Percentiles rank a stretch among this genome's conserved stretches.
Evolutionary conservation across 2,329 filamentous ascomycete species (phyloP).

Genomic region (Spiromastix sp.): DNA sequence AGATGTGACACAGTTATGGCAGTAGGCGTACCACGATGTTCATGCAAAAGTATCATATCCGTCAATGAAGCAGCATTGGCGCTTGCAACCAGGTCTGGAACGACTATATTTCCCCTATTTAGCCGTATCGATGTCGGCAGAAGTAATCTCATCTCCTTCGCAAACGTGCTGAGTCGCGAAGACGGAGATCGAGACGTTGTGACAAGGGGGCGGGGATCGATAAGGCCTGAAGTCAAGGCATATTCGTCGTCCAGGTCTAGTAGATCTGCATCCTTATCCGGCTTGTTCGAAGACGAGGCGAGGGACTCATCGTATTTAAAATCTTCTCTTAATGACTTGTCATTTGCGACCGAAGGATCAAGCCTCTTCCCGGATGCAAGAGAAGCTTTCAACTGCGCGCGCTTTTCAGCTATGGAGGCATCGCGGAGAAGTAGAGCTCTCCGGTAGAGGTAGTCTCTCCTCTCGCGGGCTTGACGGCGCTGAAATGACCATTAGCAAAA

Average conservation of each 20-base stretch:
- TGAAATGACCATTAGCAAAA: conserved; percentile 18
- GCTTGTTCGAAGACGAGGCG: conserved; percentile 61
- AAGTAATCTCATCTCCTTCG: conserved; percentile 79
- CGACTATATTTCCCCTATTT: conserved; percentile 82
- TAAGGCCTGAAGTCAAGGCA: conserved; percentile 75
- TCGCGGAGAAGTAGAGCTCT: conserved; percentile 78
- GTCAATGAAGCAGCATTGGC: conserved; percentile 70
- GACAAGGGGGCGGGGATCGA: conserved; percentile 80
- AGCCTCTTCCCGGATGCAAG: conserved; percentile 82
- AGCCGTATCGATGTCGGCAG: conserved; percentile 77
- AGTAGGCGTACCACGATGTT: conserved; percentile 86
- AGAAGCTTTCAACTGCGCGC: conserved; percentile 74
- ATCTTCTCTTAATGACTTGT: conserved; percentile 72
- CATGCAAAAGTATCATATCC: conserved; percentile 80
- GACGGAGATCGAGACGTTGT: conserved; percentile 86
- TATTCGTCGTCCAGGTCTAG: conserved; percentile 87
- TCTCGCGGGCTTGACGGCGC: conserved; percentile 65
- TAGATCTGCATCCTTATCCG: conserved; percentile 53
- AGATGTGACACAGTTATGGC: conserved; percentile 80
- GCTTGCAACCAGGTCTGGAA: conserved; percentile 74
- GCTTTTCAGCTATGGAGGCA: conserved; percentile 85
- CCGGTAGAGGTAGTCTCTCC: conserved; percentile 83
- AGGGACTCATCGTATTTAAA: conserved; percentile 88
- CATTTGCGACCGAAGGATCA: conserved; percentile 72
- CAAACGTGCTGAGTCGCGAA: conserved; percentile 74